These are phyloP conservation scores for Eimeria necatrix DNA, from an alignment of 169 alveolate species.

Conservation along the genomic window DNA sequence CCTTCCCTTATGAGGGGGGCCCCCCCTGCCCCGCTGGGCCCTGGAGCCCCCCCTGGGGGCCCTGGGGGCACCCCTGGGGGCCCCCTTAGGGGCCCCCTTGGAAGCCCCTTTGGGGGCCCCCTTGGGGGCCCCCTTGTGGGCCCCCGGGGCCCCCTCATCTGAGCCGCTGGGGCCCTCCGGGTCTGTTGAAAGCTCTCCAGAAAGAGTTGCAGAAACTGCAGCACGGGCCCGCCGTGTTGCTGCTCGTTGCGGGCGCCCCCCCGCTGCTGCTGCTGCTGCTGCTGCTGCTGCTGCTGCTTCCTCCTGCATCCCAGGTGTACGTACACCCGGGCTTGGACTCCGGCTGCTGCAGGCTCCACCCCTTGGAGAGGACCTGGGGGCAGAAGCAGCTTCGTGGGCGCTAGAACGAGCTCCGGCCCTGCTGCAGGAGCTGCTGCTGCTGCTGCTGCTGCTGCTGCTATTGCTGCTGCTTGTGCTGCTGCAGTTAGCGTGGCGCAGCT, in stretches of 20 bases:
- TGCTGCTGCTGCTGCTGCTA: conserved; percentile 36
- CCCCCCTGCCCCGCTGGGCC: too few relatives aligned
- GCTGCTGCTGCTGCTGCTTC: too few relatives aligned
- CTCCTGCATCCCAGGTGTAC: too few relatives aligned
- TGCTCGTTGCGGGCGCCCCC: conserved; percentile 50
- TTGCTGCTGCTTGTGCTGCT: neutral
- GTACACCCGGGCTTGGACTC: too few relatives aligned
- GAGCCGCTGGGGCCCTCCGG: neutral
- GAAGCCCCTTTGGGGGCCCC: neutral
- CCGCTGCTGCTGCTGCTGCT: conserved; percentile 14
- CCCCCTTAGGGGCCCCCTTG: neutral
- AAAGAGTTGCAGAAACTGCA: conserved; percentile 38
- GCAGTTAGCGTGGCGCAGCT: neutral
- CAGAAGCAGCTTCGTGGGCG: too few relatives aligned
- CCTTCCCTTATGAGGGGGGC: too few relatives aligned
- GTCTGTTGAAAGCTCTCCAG: conserved; percentile 50
- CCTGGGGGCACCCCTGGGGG: too few relatives aligned
- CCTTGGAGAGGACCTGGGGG: too few relatives aligned
- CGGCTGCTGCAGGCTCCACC: too few relatives aligned
- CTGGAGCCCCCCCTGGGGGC: too few relatives aligned
- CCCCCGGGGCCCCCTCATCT: neutral
- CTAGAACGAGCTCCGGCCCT: too few relatives aligned
- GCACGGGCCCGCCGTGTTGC: conserved; percentile 57
- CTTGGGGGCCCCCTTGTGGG: neutral
- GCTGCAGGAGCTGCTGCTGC: neutral